Percentiles rank a stretch among this genome's conserved stretches.
phyloP scores from a whole-genome alignment of 1,139 yeast genomes.

The Pneumocystis wakefieldiae region DNA sequence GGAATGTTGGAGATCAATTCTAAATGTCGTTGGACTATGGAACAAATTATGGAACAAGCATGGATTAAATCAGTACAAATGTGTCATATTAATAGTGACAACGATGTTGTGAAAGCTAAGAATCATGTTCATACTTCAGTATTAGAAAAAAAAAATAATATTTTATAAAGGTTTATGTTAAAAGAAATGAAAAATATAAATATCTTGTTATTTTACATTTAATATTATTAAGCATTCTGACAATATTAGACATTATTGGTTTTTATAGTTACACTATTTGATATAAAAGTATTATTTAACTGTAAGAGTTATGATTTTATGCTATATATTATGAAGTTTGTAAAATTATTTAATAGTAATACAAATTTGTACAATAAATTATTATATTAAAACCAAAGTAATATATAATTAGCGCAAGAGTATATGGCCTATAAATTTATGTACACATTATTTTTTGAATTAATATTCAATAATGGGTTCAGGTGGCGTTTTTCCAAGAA shows the following conservation, averaged over 20 bases:
- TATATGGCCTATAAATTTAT: background rate
- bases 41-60: conserved; percentile 49
- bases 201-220: background rate
- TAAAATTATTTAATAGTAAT: background rate
- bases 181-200: background rate
- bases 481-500: conserved; percentile 21
- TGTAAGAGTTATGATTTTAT: background rate
- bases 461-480: background rate
- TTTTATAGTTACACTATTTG: background rate
- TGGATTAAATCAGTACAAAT: conserved; percentile 52
- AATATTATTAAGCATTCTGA: background rate
- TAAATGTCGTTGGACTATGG: conserved; percentile 48
- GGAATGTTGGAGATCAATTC: conserved; percentile 64
- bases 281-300: background rate
- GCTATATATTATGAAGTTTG: background rate
- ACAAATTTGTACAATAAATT: background rate
- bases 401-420: background rate
- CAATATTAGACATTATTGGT: background rate
- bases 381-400: background rate
- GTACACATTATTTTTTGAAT: background rate
- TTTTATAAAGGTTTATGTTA: background rate
- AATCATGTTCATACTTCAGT: conserved; percentile 46
- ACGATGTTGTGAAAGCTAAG: conserved; percentile 32
- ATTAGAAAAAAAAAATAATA: background rate
- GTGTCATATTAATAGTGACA: conserved; percentile 29